phyloP scores from a whole-genome alignment of 23 red algal genomes.

The Gracilariopsis chorda region DNA sequence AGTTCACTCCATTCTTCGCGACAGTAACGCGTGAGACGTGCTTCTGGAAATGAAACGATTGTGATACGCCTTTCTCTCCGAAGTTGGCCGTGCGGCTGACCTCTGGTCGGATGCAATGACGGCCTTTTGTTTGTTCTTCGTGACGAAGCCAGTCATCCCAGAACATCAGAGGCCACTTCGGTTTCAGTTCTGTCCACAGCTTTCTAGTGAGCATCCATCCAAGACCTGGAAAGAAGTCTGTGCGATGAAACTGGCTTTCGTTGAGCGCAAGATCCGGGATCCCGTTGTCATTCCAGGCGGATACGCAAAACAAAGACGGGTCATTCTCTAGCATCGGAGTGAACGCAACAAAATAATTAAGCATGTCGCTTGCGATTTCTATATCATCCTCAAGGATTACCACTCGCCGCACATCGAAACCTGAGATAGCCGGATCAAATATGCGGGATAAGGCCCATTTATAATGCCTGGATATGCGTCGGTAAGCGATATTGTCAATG shows the following conservation, averaged over 20 bases:
- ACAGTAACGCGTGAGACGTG: conserved; percentile 48
- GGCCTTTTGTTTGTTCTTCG: conserved; percentile 6
- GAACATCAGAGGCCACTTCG: conserved; percentile 54
- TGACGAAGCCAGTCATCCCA: conserved; percentile 80
- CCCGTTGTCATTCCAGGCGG: conserved; percentile 78
- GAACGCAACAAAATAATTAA: conserved; percentile 48
- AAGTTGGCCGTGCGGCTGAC: conserved; percentile 67
- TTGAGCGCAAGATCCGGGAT: not conserved
- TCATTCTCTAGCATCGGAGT: conserved; percentile 50
- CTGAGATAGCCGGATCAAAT: not conserved
- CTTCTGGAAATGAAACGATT: conserved; percentile 43
- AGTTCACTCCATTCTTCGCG: conserved; percentile 20
- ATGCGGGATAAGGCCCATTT: conserved; percentile 29
- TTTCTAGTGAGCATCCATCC: conserved; percentile 66
- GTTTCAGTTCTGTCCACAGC: conserved; percentile 53
- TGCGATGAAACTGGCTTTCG: conserved; percentile 40
- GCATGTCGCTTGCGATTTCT: conserved; percentile 46
- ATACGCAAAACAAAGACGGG: conserved; percentile 41
- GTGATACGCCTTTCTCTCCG: conserved; percentile 55
- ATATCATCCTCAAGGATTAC: conserved; percentile 76
- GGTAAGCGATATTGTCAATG: conserved; percentile 30
- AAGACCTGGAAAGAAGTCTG: conserved; percentile 74
- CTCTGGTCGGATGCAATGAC: conserved; percentile 72
- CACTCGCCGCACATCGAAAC: not conserved
- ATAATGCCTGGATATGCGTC: conserved; percentile 56